Base-by-base conservation (phyloP, 2,329 filamentous ascomycete species). In the Thelonectria olida region DNA sequence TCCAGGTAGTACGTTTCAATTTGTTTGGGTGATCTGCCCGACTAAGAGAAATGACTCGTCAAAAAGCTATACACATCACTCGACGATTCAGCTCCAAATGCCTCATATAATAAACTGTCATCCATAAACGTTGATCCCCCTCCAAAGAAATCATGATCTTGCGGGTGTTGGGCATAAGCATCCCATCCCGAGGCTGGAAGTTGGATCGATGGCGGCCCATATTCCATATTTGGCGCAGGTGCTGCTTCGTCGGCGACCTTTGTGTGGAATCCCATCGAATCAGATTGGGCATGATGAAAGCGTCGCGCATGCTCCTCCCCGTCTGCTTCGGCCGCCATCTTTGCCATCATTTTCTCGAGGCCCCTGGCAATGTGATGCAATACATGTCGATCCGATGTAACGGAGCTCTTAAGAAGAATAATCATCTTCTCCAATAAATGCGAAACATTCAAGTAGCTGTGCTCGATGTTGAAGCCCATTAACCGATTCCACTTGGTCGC, bases 321-420 rank as follows among this genome's bases (percentile, higher is more conserved):
- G 8, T 48, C 52, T 3, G 45, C 47, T n/a, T 63, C 55, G 2
- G 56, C 19, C 3, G 61, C 62, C 62, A 62, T 64, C 9, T 53
- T 62, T 4, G 23, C 31, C 12, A 78, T 63, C 75, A 79, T 76
- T 64, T 77, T 77, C 41, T 71, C 71, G 1, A 79, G 63, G 0
- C 76, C 76, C 5, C 54, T 68, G 4, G 76, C 76, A n/a, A 78
- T 78, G 53, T 78, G 76, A 53, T 73, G 71, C 19, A 77, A 64
- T 7, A 79, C 67, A 58, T 78, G 76, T n/a, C 74, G 66, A 7
- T 79, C 74, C 4, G 73, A 74, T 4, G 74, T 74, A 27, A 72
- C 68, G 6, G 68, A 67, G 22, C 66, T 70, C 20, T 70, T 72
- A 3, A 78, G 62, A 2, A 78, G 66, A 7, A 63, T 53, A 31